phyloP scores from a whole-genome alignment of 805 yeast species.

The Saturnispora sekii region DNA sequence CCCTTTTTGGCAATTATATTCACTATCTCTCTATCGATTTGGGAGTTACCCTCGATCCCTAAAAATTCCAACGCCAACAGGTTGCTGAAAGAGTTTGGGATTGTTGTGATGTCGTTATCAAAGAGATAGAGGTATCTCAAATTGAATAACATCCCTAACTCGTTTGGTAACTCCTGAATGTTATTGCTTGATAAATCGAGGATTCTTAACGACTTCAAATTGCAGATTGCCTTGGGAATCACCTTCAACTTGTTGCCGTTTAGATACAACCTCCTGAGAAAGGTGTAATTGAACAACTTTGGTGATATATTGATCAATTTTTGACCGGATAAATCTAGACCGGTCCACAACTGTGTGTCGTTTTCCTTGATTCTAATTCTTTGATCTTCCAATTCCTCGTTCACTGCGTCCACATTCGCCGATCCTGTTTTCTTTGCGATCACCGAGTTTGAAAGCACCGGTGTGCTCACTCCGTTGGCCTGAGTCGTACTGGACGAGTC shows the following conservation, averaged over 20 bases:
- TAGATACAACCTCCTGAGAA: constrained; percentile 76
- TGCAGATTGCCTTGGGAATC: constrained; percentile 59
- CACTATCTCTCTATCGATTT: constrained; percentile 50
- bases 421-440: constrained; percentile 23
- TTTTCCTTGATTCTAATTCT: constrained; percentile 48
- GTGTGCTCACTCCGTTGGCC: constrained; percentile 32
- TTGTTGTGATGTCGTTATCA: constrained; percentile 66
- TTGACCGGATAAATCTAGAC: constrained; percentile 86
- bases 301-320: constrained; percentile 63
- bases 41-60: constrained; percentile 89
- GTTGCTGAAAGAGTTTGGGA: constrained; percentile 83
- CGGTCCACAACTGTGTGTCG: constrained; percentile 87
- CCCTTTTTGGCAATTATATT: constrained; percentile 71
- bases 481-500: constrained; percentile 9
- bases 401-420: constrained; percentile 27
- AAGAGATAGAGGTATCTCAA: constrained; percentile 76
- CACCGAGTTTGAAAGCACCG: constrained; percentile 26
- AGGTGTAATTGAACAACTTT: constrained; percentile 68
- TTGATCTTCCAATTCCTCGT: constrained; percentile 60
- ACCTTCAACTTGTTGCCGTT: constrained; percentile 71
- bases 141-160: constrained; percentile 73
- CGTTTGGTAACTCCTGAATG: constrained; percentile 65
- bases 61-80: constrained; percentile 75
- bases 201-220: constrained; percentile 64
- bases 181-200: constrained; percentile 78